Evolutionary conservation across 1,284 basidiomycete genomes (phyloP).

Genomic region (Peniophora sp.): DNA sequence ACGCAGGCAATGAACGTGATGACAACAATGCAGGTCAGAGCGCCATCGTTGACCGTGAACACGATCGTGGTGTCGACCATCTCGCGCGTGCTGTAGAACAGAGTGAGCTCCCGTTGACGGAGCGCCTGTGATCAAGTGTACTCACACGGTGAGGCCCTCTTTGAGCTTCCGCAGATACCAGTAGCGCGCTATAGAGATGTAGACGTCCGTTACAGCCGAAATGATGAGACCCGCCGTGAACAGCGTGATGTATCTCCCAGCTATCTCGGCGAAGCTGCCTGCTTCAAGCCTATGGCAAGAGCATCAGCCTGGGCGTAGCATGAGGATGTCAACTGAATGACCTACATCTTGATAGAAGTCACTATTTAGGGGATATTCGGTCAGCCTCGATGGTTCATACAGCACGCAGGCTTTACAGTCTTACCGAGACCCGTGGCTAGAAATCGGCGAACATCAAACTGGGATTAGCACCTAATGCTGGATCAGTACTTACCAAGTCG

Average conservation of each 20-base stretch:
- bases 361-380: not conserved
- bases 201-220: slow-evolving; percentile 14
- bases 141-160: slow-evolving; percentile 12
- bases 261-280: slow-evolving; percentile 1
- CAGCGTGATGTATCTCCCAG: not conserved
- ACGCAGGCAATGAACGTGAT: slow-evolving; percentile 16
- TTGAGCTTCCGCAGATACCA: slow-evolving; percentile 13
- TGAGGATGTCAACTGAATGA: not conserved
- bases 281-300: not conserved
- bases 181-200: slow-evolving; percentile 13
- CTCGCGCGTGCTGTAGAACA: slow-evolving; percentile 9
- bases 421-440: no score
- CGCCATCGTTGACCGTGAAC: slow-evolving; percentile 12
- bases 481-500: no score
- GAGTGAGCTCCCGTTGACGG: no score
- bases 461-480: no score
- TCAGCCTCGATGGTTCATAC: no score
- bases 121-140: no score
- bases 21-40: slow-evolving; percentile 13
- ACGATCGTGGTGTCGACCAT: slow-evolving; percentile 13
- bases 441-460: no score
- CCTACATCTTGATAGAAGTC: not conserved
- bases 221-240: slow-evolving; percentile 16
- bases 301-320: not conserved
- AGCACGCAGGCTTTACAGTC: no score